These are phyloP conservation scores for Mycena rosella DNA, from an alignment of 768 basidiomycete species.

Conservation along the genomic window DNA sequence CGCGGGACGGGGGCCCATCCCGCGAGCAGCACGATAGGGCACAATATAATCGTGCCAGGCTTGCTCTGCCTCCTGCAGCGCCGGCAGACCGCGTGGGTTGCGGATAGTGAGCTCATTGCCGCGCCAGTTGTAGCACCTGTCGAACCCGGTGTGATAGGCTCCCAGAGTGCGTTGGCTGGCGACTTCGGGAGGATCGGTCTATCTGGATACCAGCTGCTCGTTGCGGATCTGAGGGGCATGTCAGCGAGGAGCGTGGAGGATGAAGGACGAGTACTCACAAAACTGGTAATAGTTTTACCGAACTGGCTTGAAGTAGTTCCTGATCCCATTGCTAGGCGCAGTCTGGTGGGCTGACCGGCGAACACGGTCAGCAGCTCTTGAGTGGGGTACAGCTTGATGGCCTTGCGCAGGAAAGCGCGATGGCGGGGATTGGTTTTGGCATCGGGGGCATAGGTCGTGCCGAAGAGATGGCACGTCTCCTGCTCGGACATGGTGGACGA, in stretches of 20 bases:
- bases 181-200: too few relatives aligned
- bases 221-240: neutral
- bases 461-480: neutral
- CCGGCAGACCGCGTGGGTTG: neutral
- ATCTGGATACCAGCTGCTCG: neutral
- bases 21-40: neutral
- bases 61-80: neutral
- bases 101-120: neutral
- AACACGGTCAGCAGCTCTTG: too few relatives aligned
- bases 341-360: too few relatives aligned
- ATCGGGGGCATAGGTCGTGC: neutral
- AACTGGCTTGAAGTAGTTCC: too few relatives aligned
- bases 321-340: too few relatives aligned
- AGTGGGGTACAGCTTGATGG: neutral
- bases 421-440: neutral
- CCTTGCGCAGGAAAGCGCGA: neutral
- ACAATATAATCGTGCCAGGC: neutral
- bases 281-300: too few relatives aligned
- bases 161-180: too few relatives aligned
- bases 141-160: too few relatives aligned
- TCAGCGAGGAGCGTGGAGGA: too few relatives aligned
- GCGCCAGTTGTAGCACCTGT: too few relatives aligned
- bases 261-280: too few relatives aligned
- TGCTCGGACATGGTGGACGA: neutral
- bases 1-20: neutral